A percentile compares a stretch with the other conserved stretches of the same genome.
Conservation (phyloP, 2,329 filamentous ascomycete genomes). For the Xylariaceae sp. region DNA sequence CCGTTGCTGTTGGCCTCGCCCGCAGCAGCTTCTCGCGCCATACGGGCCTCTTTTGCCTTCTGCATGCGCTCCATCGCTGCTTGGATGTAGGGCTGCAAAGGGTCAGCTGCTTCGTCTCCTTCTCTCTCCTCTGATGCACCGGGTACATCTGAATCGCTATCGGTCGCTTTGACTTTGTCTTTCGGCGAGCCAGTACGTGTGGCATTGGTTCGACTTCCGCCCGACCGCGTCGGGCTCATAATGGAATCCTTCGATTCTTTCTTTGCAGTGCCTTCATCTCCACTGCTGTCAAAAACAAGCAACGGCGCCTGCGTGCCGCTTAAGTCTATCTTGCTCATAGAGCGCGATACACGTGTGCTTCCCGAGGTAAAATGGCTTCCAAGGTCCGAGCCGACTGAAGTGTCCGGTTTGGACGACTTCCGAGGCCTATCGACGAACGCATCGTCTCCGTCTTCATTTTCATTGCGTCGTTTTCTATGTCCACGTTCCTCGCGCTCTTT, state of each 20-base stretch:
- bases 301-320: slow-evolving; percentile 7
- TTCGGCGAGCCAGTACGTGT: background rate
- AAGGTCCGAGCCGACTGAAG: slow-evolving; percentile 12
- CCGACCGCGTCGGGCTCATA: background rate
- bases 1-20: slow-evolving; percentile 1
- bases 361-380: slow-evolving; percentile 2
- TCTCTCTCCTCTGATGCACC: slow-evolving; percentile 28
- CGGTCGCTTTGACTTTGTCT: slow-evolving; percentile 5
- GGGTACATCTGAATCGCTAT: slow-evolving; percentile 11
- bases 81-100: slow-evolving; percentile 42
- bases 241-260: slow-evolving; percentile 2
- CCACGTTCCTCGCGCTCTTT: slow-evolving; percentile 4
- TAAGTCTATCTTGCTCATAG: background rate
- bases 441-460: slow-evolving; percentile 15
- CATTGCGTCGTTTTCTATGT: slow-evolving; percentile 15
- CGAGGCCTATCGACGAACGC: slow-evolving; percentile 13
- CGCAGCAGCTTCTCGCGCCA: slow-evolving; percentile 20
- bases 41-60: slow-evolving; percentile 22
- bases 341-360: slow-evolving; percentile 1
- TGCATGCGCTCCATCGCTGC: slow-evolving; percentile 36
- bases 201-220: background rate
- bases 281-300: slow-evolving; percentile 27
- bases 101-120: slow-evolving; percentile 35
- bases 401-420: slow-evolving; percentile 19
- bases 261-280: slow-evolving; percentile 20